Evolutionary conservation across 2,329 filamentous ascomycete species (phyloP).

Genomic region (Monosporascus sp.): DNA sequence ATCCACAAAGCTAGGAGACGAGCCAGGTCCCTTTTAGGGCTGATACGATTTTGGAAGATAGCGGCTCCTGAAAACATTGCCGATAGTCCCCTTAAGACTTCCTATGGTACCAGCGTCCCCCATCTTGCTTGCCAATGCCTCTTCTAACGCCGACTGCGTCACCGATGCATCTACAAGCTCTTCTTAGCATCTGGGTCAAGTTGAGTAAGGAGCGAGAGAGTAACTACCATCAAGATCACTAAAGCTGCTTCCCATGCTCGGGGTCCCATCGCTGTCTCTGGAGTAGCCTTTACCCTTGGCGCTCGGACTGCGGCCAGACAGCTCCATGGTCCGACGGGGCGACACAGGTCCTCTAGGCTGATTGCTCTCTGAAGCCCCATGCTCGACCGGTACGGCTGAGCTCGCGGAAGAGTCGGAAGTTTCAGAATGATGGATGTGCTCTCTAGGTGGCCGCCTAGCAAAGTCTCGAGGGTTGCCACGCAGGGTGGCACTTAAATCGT

Average conservation of each 20-base stretch:
- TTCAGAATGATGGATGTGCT: slow-evolving; percentile 40
- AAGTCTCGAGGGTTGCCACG: slow-evolving; percentile 37
- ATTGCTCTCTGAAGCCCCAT: slow-evolving; percentile 26
- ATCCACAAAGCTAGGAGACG: too few species aligned
- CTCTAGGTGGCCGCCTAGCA: slow-evolving; percentile 26
- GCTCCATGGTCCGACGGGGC: slow-evolving; percentile 54
- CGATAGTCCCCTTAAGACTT: slow-evolving; percentile 63
- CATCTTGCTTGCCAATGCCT: slow-evolving; percentile 69
- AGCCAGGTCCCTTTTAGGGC: too few species aligned
- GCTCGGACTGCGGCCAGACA: slow-evolving; percentile 49
- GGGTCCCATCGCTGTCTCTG: slow-evolving; percentile 65
- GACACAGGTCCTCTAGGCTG: slow-evolving; percentile 43
- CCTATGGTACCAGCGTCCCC: slow-evolving; percentile 51
- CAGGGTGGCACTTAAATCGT: slow-evolving; percentile 49
- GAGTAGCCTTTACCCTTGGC: slow-evolving; percentile 45
- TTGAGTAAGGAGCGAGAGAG: slow-evolving; percentile 3
- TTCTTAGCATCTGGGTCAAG: slow-evolving; percentile 4
- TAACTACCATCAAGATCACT: slow-evolving; percentile 71
- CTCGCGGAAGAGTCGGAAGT: slow-evolving; percentile 60
- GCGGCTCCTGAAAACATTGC: slow-evolving; percentile 59
- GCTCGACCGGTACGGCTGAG: slow-evolving; percentile 38
- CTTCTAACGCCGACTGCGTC: slow-evolving; percentile 74
- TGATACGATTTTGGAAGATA: slow-evolving; percentile 38
- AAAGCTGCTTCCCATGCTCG: slow-evolving; percentile 80
- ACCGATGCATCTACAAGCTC: slow-evolving; percentile 63